These are phyloP conservation scores for Mortierella sp. DNA, from an alignment of 371 early-diverging fungal genomes.

Conservation along the genomic window DNA sequence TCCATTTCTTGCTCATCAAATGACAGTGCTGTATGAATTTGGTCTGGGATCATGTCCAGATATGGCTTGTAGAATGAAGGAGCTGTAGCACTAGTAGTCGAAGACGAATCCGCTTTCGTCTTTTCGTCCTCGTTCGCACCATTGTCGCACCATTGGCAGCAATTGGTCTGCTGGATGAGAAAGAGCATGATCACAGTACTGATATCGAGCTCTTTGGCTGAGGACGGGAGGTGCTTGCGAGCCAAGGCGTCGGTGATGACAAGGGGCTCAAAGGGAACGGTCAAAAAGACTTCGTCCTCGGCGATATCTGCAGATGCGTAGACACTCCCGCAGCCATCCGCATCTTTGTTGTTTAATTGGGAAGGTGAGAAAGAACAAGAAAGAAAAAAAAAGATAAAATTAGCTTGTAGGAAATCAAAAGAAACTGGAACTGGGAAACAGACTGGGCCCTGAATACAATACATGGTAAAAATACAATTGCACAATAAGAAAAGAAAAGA, in stretches of 20 bases:
- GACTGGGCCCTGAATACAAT: constrained; percentile 4
- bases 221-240: constrained; percentile 57
- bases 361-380: not conserved
- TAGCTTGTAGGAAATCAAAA: not conserved
- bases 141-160: constrained; percentile 5
- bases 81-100: not conserved
- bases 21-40: constrained; percentile 62
- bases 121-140: not conserved
- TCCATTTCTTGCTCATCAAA: constrained; percentile 64
- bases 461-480: not conserved
- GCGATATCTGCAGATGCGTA: constrained; percentile 57
- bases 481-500: not conserved
- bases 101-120: not conserved
- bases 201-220: constrained; percentile 50
- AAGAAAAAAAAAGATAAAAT: not conserved
- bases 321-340: constrained; percentile 61
- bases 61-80: constrained; percentile 67
- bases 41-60: constrained; percentile 63
- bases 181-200: constrained; percentile 61
- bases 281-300: constrained; percentile 34
- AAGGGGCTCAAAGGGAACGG: constrained; percentile 25
- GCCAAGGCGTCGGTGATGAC: constrained; percentile 60
- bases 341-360: constrained; percentile 36
- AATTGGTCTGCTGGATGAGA: constrained; percentile 57
- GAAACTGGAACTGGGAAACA: not conserved